Conservation (phyloP, 208 protist genomes). For the Crithidia brevicula region DNA sequence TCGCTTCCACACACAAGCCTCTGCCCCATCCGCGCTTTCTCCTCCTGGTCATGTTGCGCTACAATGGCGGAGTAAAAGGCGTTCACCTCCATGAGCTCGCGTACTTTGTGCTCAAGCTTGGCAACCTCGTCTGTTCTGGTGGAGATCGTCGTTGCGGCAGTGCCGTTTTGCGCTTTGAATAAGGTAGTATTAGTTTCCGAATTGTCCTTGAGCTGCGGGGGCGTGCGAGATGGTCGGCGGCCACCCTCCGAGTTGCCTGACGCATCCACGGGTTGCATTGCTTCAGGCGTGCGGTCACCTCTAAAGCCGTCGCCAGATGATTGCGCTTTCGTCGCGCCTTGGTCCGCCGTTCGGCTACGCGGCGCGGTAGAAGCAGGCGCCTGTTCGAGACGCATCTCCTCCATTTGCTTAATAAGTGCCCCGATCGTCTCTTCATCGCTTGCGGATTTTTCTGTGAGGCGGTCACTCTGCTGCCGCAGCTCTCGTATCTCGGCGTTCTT, state of each 20-base stretch:
- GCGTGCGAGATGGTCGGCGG: slow-evolving; percentile 10
- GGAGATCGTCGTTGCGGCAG: slow-evolving; percentile 29
- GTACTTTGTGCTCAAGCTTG: slow-evolving; percentile 57
- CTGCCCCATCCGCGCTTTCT: slow-evolving; percentile 38
- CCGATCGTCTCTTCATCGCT: slow-evolving; percentile 82
- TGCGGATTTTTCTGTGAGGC: slow-evolving; percentile 69
- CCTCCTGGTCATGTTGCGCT: slow-evolving; percentile 68
- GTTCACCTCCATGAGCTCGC: slow-evolving; percentile 82
- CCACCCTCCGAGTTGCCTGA: slow-evolving; percentile 1
- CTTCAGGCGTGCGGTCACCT: slow-evolving; percentile 4
- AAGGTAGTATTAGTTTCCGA: not conserved
- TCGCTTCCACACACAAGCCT: not conserved
- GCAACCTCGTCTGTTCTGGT: slow-evolving; percentile 68
- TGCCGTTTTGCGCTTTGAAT: slow-evolving; percentile 21
- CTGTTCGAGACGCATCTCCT: slow-evolving; percentile 38
- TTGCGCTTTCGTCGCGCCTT: slow-evolving; percentile 8
- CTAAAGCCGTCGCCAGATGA: not conserved
- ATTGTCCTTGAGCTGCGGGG: slow-evolving; percentile 8
- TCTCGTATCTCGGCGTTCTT: slow-evolving; percentile 62
- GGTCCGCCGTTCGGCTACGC: slow-evolving; percentile 7
- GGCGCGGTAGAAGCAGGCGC: not conserved
- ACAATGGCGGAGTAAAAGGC: slow-evolving; percentile 84
- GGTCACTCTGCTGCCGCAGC: slow-evolving; percentile 51
- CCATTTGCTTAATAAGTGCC: slow-evolving; percentile 65
- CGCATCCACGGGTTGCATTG: not conserved